Conservation (phyloP, 768 basidiomycete species). For the Saitozyma sp. region DNA sequence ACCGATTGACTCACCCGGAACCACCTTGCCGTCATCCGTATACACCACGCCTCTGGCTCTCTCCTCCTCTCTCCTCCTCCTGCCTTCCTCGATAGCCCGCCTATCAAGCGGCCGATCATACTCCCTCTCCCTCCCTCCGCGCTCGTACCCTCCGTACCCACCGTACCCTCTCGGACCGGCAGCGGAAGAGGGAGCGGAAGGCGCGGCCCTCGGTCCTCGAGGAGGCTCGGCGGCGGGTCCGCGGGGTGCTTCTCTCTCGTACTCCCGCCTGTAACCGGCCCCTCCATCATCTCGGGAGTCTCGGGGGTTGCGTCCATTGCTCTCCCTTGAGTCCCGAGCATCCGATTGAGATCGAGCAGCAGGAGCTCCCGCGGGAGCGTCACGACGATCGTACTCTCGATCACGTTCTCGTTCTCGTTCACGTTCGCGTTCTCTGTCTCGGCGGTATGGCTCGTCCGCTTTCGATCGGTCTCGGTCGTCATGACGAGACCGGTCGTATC, state of each 20-base stretch:
- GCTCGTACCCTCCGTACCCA: slow-evolving; percentile 9
- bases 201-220: too few relatives aligned
- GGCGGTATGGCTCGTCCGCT: neutral
- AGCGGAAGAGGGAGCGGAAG: too few relatives aligned
- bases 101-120: slow-evolving; percentile 44
- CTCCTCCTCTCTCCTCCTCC: slow-evolving; percentile 46
- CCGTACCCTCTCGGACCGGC: slow-evolving; percentile 7
- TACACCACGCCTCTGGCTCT: slow-evolving; percentile 36
- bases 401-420: too few relatives aligned
- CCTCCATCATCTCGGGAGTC: slow-evolving; percentile 11
- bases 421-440: too few relatives aligned
- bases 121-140: slow-evolving; percentile 13
- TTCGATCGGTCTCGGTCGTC: neutral
- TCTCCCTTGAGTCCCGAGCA: neutral
- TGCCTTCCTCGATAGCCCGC: slow-evolving; percentile 49
- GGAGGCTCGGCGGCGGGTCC: too few relatives aligned
- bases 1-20: slow-evolving; percentile 10
- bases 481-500: slow-evolving; percentile 2
- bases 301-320: neutral
- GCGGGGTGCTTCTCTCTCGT: slow-evolving; percentile 2
- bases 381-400: neutral
- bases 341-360: neutral
- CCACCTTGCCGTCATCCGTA: slow-evolving; percentile 25
- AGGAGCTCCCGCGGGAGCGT: neutral
- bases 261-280: neutral